A percentile compares a stretch with the other conserved stretches of the same genome.
phyloP scores from a whole-genome alignment of 768 basidiomycete species.

The Dentipellis sp. region DNA sequence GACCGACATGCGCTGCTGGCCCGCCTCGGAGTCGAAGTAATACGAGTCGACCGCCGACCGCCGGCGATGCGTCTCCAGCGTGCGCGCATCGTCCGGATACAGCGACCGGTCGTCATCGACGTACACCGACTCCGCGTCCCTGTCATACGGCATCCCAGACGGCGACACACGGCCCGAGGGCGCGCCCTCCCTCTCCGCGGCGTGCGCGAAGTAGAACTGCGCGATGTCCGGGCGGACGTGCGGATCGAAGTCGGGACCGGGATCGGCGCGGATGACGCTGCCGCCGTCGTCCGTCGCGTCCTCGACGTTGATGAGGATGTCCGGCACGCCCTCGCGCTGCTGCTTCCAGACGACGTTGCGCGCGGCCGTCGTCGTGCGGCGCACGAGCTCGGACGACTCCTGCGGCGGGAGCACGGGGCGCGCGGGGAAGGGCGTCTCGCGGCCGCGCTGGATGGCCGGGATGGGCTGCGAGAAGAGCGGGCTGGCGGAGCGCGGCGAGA shows the following conservation, averaged over 20 bases:
- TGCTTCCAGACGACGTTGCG: neutral
- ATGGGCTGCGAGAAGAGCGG: constrained; percentile 9
- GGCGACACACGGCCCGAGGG: neutral
- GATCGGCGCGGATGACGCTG: neutral
- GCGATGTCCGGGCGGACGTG: constrained; percentile 9
- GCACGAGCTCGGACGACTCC: constrained; percentile 15
- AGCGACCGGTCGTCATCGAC: constrained; percentile 10
- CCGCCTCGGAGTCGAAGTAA: neutral
- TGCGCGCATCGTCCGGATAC: neutral
- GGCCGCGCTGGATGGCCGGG: constrained; percentile 28
- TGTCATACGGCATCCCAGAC: neutral
- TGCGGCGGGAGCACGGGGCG: constrained; percentile 26
- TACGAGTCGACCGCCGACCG: constrained; percentile 2
- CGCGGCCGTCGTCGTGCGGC: constrained; percentile 6
- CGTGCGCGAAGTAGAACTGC: constrained; percentile 6
- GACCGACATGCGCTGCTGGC: neutral
- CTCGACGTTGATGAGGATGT: neutral
- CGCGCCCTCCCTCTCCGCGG: neutral
- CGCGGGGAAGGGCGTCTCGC: constrained; percentile 43
- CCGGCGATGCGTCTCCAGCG: neutral
- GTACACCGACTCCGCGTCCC: neutral
- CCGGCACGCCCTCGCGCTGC: neutral
- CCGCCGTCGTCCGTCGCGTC: neutral
- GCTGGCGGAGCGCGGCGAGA: neutral
- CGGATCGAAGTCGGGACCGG: constrained; percentile 5